Evolutionary conservation across 2,329 filamentous ascomycete genomes (phyloP).

Genomic region (Beauveria brongniartii): DNA sequence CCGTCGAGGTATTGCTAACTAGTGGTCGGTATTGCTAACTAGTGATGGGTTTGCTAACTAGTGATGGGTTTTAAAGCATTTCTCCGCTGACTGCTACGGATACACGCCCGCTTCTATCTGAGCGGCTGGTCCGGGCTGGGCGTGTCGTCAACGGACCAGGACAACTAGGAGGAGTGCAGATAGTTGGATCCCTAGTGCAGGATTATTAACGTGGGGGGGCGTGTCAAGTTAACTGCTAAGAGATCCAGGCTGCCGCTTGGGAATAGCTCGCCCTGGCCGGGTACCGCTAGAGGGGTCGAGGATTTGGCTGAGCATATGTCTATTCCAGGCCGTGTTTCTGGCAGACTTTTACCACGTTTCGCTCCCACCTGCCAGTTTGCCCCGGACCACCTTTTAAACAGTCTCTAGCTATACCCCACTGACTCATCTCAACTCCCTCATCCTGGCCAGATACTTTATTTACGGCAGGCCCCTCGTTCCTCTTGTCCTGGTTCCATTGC

Average conservation of each 20-base stretch:
- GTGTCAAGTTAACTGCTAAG: background rate
- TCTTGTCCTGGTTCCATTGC: background rate
- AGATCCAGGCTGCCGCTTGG: constrained; percentile 5
- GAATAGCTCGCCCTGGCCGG: constrained; percentile 4
- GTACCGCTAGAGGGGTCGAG: background rate
- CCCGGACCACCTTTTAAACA: constrained; percentile 11
- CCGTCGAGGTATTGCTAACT: background rate
- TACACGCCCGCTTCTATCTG: background rate
- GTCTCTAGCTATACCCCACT: constrained; percentile 3
- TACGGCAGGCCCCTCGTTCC: constrained; percentile 3
- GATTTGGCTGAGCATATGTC: constrained; percentile 3
- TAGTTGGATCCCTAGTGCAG: background rate
- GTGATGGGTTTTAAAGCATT: background rate
- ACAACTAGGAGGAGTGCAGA: background rate
- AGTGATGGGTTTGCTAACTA: background rate
- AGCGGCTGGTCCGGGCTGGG: background rate
- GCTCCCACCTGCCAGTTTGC: constrained; percentile 2
- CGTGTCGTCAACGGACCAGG: background rate
- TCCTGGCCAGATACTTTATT: constrained; percentile 8
- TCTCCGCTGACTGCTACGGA: background rate
- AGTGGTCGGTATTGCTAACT: background rate
- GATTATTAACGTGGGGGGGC: constrained; percentile 4
- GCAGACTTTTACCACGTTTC: constrained; percentile 8
- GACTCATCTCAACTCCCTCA: constrained; percentile 10
- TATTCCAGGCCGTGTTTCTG: constrained; percentile 5